Base-by-base conservation (phyloP, 768 basidiomycete genomes). In the Lactarius akahatsu region DNA sequence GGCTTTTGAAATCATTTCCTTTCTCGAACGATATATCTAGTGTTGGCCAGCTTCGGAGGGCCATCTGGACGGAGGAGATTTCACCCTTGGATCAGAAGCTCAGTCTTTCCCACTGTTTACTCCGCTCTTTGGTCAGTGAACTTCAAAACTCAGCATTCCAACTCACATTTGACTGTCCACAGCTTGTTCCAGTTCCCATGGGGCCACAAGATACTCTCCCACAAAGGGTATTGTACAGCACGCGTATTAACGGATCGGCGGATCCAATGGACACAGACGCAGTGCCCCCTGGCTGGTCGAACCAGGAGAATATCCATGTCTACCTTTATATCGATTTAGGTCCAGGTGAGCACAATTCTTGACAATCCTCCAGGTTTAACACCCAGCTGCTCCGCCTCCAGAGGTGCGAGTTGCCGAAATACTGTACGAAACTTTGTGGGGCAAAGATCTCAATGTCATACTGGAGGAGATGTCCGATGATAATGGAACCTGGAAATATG, bases 201-300 rank as follows among this genome's bases (percentile, higher is more conserved):
- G 20, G n/a, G 3, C 43, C 43, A 20, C 2, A 1, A 8, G 0
- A 9, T 45, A 45, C 43, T 8, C 7, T 20, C 6, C 9, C 3
- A 18, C 3, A 45, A 3, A 45, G 20, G 20, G 43, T 45, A 2
- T 2, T 20, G 6, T 0, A 45, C 16, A 45, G 43, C 20, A 6
- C 20, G 3, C 43, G 4, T 45, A 6, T 0, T 6, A 9, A 45
- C 2, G 8, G 20, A 8, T 45, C 3, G 18, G 20, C 7, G 43
- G 20, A 0, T 7, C 1, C 4, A 20, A 7, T 1, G 2, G 20
- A 6, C 4, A 4, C 7, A n/a, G 16, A 18, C 7, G 7, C 1
- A 45, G 18, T 45, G 43, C 20, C 43, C 7, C 8, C 7, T 45
- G 4, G 1, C 8, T 45, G 43, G 43, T n/a, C 7, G 1, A 20